Evolutionary conservation across 768 basidiomycete species (phyloP).

Genomic region (Leccinum olivaceopallidum): DNA sequence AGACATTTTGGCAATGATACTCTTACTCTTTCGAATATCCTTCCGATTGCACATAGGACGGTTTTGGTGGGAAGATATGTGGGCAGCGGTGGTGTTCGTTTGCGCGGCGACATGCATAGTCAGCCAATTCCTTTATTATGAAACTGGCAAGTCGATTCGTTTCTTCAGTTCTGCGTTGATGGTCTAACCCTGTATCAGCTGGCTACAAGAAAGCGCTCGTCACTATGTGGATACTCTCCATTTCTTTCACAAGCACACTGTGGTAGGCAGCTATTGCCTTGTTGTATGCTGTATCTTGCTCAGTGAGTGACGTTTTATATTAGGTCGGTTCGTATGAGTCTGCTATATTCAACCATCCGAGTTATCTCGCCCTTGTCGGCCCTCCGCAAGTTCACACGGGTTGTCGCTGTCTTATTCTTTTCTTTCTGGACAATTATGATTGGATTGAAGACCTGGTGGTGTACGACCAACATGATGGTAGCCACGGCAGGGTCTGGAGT

Average conservation of each 20-base stretch:
- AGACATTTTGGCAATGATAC: conserved; percentile 6
- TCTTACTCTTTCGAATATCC: conserved; percentile 17
- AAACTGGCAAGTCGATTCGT: not conserved
- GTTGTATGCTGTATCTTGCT: not conserved
- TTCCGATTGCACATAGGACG: conserved; percentile 16
- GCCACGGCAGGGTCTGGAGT: not conserved
- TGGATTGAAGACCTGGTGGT: conserved; percentile 3
- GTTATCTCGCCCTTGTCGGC: not conserved
- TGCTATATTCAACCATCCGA: not conserved
- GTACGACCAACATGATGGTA: not conserved
- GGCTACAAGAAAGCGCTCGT: not conserved
- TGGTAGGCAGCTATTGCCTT: not conserved
- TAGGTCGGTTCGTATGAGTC: not conserved
- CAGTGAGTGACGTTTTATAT: not conserved
- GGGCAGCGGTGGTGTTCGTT: conserved; percentile 13
- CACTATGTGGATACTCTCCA: not conserved
- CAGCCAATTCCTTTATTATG: not conserved
- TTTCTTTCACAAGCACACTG: not conserved
- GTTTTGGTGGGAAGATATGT: conserved; percentile 30
- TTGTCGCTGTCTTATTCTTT: conserved; percentile 1
- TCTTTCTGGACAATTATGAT: conserved; percentile 1
- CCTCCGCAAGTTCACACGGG: not conserved
- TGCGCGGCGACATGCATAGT: not conserved
- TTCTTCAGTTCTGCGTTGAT: not conserved
- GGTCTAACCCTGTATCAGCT: not conserved